Evolutionary conservation across 1,284 basidiomycete species (phyloP), one percentile per base, ranked within the genome.

Genomic region (Tylopilus orsonianus): DNA sequence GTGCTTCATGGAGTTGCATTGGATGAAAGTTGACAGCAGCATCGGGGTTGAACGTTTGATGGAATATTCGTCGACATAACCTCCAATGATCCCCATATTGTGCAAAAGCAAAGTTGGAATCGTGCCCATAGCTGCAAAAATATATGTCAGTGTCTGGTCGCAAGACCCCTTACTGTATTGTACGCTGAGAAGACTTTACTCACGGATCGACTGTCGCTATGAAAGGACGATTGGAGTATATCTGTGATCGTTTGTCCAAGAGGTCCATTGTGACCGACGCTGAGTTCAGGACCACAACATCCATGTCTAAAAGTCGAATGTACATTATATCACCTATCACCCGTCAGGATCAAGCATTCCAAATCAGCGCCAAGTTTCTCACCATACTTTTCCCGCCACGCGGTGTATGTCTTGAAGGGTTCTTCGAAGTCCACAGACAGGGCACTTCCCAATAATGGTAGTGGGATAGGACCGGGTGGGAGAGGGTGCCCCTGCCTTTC

Each of bases 271-370:
- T 42, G 4, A 47, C 52, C 3, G 46, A 42, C 16, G 19, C 36
- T 0, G 58, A 50, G 19, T 61, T 64, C 14, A 64, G 29, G 33
- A 60, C 38, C 2, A 61, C 39, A 7, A 62, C 54, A 10, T 64
- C 59, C 45, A 39, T 48, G 14, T 38, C 51, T 39, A 64, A 35
- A 18, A 61, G 44, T 29, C 50, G 50, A 19, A 46, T 32, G 18
- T 59, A 57, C 29, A 64, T 33, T 5, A 64, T 43, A 35, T 61
- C 59, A 14, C 61, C 59, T 64, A 23, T 3, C 13, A n/a, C 30
- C 26, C 3, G 4, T 59, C 8, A 49, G 36, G 23, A 4, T 19
- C 9, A 24, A 14, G 1, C 14, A 23, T 42, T 13, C 19, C n/a
- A 13, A 23, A 8, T 33, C 19, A 1, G 8, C 3, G 10, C 3